A percentile compares a stretch with the other conserved stretches of the same genome.
phyloP scores from a whole-genome alignment of 179 eudicot genomes.

The Silene coronaria region DNA sequence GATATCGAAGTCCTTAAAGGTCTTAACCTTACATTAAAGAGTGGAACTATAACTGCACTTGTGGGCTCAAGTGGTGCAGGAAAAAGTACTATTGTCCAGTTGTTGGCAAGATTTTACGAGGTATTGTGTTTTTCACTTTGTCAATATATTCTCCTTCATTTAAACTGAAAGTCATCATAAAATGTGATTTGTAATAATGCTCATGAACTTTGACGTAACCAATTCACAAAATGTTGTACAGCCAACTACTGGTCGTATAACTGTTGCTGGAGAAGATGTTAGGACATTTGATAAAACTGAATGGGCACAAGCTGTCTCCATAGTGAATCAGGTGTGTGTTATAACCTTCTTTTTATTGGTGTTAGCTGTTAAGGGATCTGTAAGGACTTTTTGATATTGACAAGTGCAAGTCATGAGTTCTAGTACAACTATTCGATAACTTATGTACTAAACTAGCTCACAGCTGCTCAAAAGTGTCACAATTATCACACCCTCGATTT shows the following conservation, averaged over 20 bases:
- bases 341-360: neutral
- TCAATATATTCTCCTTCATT: neutral
- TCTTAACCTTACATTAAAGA: conserved; percentile 64
- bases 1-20: conserved; percentile 73
- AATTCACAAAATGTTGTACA: conserved; percentile 31
- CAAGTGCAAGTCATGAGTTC: no score
- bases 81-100: conserved; percentile 91
- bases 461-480: no score
- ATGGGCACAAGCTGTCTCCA: conserved; percentile 91
- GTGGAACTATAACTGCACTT: conserved; percentile 86
- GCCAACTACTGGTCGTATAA: conserved; percentile 83
- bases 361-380: neutral
- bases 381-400: neutral
- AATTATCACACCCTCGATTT: neutral
- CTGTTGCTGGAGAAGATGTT: conserved; percentile 90
- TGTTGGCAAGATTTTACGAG: conserved; percentile 96
- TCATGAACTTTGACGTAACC: conserved; percentile 2
- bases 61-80: conserved; percentile 99
- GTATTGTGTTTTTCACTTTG: conserved; percentile 28
- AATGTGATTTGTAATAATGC: neutral
- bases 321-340: conserved; percentile 75
- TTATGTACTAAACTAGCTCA: no score
- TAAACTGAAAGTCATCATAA: neutral
- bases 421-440: no score
- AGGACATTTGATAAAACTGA: conserved; percentile 93